Conservation (phyloP, 2,329 filamentous ascomycete genomes). For the Fusarium staphyleae region DNA sequence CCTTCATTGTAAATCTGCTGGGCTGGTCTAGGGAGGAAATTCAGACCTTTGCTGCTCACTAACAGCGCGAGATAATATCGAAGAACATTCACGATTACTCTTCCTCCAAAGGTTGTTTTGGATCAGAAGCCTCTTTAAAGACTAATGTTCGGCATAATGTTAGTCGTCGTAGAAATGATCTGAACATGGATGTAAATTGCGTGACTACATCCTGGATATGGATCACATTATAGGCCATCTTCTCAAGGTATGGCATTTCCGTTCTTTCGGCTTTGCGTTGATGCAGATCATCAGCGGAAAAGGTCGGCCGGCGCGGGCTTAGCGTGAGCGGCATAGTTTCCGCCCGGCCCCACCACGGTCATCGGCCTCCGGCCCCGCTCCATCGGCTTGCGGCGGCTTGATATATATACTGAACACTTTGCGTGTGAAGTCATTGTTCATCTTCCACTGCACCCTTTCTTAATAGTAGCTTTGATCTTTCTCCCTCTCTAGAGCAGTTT, state of each 20-base stretch:
- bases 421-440: background rate
- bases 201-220: too few species aligned
- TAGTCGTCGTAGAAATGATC: too few species aligned
- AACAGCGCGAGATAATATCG: background rate
- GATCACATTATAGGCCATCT: too few species aligned
- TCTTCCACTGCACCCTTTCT: background rate
- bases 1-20: constrained; percentile 2
- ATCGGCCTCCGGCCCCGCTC: constrained; percentile 6
- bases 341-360: constrained; percentile 13
- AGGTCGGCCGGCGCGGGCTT: background rate
- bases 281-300: too few species aligned
- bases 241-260: too few species aligned
- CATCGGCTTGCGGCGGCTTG: constrained; percentile 31
- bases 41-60: constrained; percentile 1
- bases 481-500: too few species aligned
- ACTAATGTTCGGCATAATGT: too few species aligned
- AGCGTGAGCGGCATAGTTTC: constrained; percentile 12
- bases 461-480: background rate
- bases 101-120: constrained; percentile 2
- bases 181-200: too few species aligned
- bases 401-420: constrained; percentile 10
- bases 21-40: constrained; percentile 6
- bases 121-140: background rate
- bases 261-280: too few species aligned
- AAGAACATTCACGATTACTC: constrained; percentile 4